phyloP scores from a whole-genome alignment of 805 yeast species.

The Saccharomyces eubayanus region DNA sequence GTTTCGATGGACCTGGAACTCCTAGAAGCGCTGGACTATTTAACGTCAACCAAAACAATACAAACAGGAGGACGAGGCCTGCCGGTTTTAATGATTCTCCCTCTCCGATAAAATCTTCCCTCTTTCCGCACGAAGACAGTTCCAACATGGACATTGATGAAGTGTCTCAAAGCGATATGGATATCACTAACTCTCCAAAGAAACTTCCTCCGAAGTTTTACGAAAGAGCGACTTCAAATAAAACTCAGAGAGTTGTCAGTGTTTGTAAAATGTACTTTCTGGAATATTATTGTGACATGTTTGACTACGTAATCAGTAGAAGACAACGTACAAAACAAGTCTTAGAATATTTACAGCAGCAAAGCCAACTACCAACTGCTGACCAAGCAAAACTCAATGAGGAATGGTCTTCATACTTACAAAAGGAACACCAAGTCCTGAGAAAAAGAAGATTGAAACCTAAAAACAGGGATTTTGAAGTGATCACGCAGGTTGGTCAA shows the following conservation, averaged over 20 bases:
- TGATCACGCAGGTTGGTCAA: slow-evolving; percentile 97
- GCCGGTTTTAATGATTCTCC: slow-evolving; percentile 15
- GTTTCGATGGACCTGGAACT: slow-evolving; percentile 21
- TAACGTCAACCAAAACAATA: slow-evolving; percentile 8
- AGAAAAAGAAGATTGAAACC: slow-evolving; percentile 88
- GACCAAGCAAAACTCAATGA: slow-evolving; percentile 36
- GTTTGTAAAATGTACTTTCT: slow-evolving; percentile 91
- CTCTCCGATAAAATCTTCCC: slow-evolving; percentile 26
- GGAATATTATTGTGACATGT: slow-evolving; percentile 92
- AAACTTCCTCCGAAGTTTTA: slow-evolving; percentile 41
- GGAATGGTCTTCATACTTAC: slow-evolving; percentile 72
- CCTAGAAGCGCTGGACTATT: slow-evolving; percentile 14
- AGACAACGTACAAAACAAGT: slow-evolving; percentile 74
- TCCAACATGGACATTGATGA: slow-evolving; percentile 32
- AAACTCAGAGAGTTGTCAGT: slow-evolving; percentile 76
- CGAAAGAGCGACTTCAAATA: slow-evolving; percentile 54
- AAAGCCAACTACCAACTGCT: slow-evolving; percentile 18
- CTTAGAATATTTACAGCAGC: slow-evolving; percentile 42
- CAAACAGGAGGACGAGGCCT: not conserved
- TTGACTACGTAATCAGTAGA: slow-evolving; percentile 83
- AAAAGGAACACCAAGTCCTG: slow-evolving; percentile 74
- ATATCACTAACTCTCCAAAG: slow-evolving; percentile 29
- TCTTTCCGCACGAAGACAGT: slow-evolving; percentile 19
- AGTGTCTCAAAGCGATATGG: slow-evolving; percentile 13
- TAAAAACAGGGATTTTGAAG: slow-evolving; percentile 88